Base-by-base conservation (phyloP, 2,329 filamentous ascomycete species). In the Xylaria sp. region DNA sequence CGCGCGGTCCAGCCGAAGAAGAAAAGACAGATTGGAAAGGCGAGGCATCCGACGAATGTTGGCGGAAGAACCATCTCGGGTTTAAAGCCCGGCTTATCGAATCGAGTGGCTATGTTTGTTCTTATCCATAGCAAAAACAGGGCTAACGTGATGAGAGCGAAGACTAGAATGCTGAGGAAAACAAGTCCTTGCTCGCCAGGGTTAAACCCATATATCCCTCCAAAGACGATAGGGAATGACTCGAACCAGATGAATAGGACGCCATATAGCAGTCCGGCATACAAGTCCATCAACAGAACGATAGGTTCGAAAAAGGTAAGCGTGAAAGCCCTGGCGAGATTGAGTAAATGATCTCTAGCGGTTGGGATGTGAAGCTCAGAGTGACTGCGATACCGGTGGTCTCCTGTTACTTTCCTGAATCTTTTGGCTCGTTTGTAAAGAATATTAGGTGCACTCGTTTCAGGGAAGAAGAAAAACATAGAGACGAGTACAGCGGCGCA, bases 41-140 rank as follows among this genome's bases (percentile, higher is more conserved):
- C 80, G 64, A 89, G 81, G 2, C 85, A 87, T 51, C 90, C 90
- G 31, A 83, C 76, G 53, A 87, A 84, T 11, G 84, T 81, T 57
- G 89, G 86, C 46, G 89, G 87, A 44, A 92, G 83, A 66, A 89
- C 85, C 81, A 86, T 90, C 78, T 92, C 90, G 15, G 90, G 90
- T 79, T 90, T 88, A 53, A 80, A 73, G 57, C 42, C 40, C 10
- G 57, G 57, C 40, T 59, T 46, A 4, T 33, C n/a, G 26, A 59
- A 59, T n/a, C 46, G 15, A 6, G 10, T 13, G 6, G 31, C 28
- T 46, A 51, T 38, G 58, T 60, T 51, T 40, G 44, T 88, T 77
- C 88, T 89, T 38, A 90, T 83, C 76, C 91, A 91, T 33, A 90
- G 77, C 38, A 90, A 86, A 36, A 89, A 89, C 31, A 90, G 78